Percentiles rank a stretch among this genome's conserved stretches.
Evolutionary conservation across 257 asterid genomes (phyloP).

Genomic region (Nicotiana otophora): DNA sequence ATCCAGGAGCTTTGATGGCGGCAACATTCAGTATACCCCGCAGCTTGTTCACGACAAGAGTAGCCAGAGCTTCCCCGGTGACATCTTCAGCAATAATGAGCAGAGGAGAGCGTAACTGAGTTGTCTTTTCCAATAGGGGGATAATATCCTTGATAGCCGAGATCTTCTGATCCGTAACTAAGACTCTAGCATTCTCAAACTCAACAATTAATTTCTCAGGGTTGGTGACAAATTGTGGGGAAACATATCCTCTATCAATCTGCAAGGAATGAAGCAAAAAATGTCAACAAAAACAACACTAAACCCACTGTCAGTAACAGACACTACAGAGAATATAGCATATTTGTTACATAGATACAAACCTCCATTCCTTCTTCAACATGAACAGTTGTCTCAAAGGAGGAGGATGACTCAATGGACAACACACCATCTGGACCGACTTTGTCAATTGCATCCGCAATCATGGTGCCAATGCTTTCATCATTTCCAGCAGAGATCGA

Average conservation of each 20-base stretch:
- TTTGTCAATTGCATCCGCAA: constrained; percentile 95
- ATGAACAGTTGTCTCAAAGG: constrained; percentile 90
- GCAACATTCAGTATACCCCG: constrained; percentile 90
- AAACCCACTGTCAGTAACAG: not conserved
- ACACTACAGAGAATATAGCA: not conserved
- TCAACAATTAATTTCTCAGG: constrained; percentile 79
- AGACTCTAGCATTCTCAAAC: constrained; percentile 74
- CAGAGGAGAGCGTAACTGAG: constrained; percentile 78
- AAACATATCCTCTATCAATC: constrained; percentile 92
- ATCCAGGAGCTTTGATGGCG: constrained; percentile 99
- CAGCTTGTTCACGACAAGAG: constrained; percentile 94
- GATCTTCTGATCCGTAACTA: constrained; percentile 87
- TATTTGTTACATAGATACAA: not conserved
- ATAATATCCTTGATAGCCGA: constrained; percentile 85
- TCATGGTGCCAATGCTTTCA: constrained; percentile 74
- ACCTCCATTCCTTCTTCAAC: constrained; percentile 99
- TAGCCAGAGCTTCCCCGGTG: constrained; percentile 97
- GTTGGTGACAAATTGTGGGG: constrained; percentile 94
- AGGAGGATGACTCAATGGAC: constrained; percentile 94
- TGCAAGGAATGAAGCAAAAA: constrained; percentile 19
- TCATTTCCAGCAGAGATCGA: constrained; percentile 92
- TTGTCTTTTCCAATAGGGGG: constrained; percentile 81
- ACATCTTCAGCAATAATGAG: constrained; percentile 87
- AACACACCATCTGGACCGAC: constrained; percentile 98
- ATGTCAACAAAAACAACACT: not conserved